Percentiles rank a stretch among this genome's conserved stretches.
Conservation (phyloP, 257 asterid genomes). For the Echites panduratus region DNA sequence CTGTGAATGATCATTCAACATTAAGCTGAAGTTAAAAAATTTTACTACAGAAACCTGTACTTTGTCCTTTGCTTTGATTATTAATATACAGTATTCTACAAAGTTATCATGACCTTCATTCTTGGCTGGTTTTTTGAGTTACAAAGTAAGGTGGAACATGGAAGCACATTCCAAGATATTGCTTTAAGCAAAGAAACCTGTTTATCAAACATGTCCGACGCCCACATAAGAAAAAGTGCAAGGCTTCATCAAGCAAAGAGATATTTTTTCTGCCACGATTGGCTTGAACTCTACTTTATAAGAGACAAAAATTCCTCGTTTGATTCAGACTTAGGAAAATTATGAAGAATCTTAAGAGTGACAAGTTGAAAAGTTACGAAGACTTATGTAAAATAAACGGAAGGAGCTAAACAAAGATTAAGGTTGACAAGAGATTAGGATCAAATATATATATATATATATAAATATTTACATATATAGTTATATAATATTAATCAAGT, state of each 20-base stretch:
- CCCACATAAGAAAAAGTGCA: not conserved
- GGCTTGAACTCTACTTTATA: not conserved
- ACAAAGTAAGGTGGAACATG: not conserved
- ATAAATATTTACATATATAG: too few relatives aligned
- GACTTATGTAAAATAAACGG: not conserved
- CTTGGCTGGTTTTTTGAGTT: not conserved
- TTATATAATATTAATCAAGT: not conserved
- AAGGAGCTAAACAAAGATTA: not conserved
- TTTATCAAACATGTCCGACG: not conserved
- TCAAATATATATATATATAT: too few relatives aligned
- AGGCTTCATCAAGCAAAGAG: not conserved
- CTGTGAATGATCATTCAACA: too few relatives aligned
- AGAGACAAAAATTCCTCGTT: not conserved
- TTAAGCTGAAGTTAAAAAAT: not conserved
- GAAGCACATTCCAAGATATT: not conserved
- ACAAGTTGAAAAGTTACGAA: not conserved
- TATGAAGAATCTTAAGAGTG: not conserved
- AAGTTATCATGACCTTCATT: not conserved
- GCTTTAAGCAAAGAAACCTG: not conserved
- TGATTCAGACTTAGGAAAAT: not conserved
- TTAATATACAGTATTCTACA: not conserved
- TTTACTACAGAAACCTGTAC: not conserved
- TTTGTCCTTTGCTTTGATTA: not conserved
- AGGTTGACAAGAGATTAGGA: not conserved
- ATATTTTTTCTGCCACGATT: not conserved